Base-by-base conservation (phyloP, 2,329 filamentous ascomycete genomes). In the Teratosphaeria destructans region DNA sequence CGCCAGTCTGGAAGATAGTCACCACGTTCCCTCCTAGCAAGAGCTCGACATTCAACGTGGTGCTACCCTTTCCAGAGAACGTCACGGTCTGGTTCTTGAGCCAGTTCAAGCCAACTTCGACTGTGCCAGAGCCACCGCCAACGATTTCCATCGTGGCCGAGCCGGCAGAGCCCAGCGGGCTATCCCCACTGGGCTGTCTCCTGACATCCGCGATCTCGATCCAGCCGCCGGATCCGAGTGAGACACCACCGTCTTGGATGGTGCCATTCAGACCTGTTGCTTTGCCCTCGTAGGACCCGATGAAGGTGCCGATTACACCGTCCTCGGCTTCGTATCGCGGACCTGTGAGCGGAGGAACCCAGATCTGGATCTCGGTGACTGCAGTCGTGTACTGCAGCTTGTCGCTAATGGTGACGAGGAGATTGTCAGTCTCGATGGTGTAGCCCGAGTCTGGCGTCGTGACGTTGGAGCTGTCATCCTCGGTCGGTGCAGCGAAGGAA, bases 281-380 rank as follows among this genome's bases (percentile, higher is more conserved):
- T 6, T 56, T 23, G 3, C 66, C 66, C 34, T 65, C 59, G 56
- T 62, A 67, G 10, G 32, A 23, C 5, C 66, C 66, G 29, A 68
- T 62, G 56, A 65, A 66, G 5, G 59, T 61, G 3, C 64, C 64
- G 12, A 65, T 39, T 14, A 64, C 19, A 2, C 62, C 66, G 52
- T 68, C 66, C 53, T 66, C 66, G 11, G 60, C 63, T 37, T 68
- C 64, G 34, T 66, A 68, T 2, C 64, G 58, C 35, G 66, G 66
- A 7, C 66, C 65, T 3, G 49, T n/a, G 34, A 63, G 60, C 19
- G 65, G 60, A 4, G 66, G 61, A 39, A 67, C 63, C 66, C 66
- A 68, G 56, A 68, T 63, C 60, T 68, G 66, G 14, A 68, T 58
- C 61, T 68, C 66, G 32, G 57, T 56, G 16, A 68, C 47, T 6